A percentile compares a stretch with the other conserved stretches of the same genome.
Evolutionary conservation across 345 rosid species (phyloP).

Genomic region (Populus alba): DNA sequence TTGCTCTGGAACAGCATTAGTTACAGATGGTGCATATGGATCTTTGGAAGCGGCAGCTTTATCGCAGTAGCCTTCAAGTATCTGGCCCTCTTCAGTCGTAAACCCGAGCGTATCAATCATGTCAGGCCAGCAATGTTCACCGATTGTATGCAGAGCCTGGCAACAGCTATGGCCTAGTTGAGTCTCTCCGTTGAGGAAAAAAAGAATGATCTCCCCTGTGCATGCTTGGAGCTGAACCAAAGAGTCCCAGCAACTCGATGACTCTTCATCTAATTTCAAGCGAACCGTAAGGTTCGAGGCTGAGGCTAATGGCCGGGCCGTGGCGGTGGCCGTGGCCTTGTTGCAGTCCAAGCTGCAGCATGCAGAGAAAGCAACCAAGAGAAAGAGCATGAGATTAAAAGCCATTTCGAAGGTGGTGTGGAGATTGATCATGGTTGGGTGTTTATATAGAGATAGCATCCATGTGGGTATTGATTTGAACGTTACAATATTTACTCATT

Average conservation of each 20-base stretch:
- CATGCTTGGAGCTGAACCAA: conserved; percentile 72
- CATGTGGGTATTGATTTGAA: background rate
- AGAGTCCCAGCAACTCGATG: conserved; percentile 69
- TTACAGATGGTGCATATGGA: background rate
- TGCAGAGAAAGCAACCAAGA: conserved; percentile 2
- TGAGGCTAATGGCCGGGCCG: background rate
- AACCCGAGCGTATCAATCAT: conserved; percentile 59
- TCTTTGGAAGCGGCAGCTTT: background rate
- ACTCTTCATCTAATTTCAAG: conserved; percentile 43
- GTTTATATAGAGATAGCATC: no score
- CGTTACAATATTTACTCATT: background rate
- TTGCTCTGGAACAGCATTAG: background rate
- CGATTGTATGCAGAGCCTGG: conserved; percentile 50
- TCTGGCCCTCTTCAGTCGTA: conserved; percentile 57
- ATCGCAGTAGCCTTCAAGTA: conserved; percentile 66
- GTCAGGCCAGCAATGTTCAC: conserved; percentile 59
- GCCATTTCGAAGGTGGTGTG: background rate
- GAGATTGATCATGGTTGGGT: no score
- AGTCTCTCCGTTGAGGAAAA: conserved; percentile 75
- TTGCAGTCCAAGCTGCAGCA: background rate
- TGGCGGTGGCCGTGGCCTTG: background rate
- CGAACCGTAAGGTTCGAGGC: conserved; percentile 23
- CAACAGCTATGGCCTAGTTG: conserved; percentile 62
- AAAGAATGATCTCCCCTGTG: conserved; percentile 62
- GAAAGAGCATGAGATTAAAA: background rate